A percentile compares a stretch with the other conserved stretches of the same genome.
These are phyloP conservation scores for Malus hybrid DNA, from an alignment of 331 rosid species.

Conservation along the genomic window DNA sequence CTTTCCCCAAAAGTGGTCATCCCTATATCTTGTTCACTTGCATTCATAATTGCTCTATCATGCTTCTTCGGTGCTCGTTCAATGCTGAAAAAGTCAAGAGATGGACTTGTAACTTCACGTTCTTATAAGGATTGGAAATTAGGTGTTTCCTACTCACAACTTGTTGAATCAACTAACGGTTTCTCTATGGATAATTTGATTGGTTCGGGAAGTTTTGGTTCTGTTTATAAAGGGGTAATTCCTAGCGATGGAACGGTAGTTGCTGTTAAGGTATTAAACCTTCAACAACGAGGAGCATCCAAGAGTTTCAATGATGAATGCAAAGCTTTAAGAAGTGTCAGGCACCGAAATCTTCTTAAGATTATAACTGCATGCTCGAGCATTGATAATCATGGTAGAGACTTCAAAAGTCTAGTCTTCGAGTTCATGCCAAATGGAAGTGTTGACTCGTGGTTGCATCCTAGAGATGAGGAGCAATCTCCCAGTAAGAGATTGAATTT, in stretches of 20 bases:
- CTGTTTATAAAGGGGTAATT: neutral
- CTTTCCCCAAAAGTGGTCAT: neutral
- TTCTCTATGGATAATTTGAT: neutral
- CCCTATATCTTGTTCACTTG: neutral
- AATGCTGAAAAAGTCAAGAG: no score
- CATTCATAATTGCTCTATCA: neutral
- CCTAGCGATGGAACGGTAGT: neutral
- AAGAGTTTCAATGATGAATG: slow-evolving; percentile 44
- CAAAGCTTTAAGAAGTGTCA: slow-evolving; percentile 21
- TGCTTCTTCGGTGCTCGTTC: no score
- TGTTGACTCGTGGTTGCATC: no score
- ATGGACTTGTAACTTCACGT: no score
- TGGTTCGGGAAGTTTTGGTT: neutral
- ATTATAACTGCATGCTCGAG: slow-evolving; percentile 23
- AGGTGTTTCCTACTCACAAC: no score
- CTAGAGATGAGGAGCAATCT: no score
- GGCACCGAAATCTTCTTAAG: slow-evolving; percentile 47
- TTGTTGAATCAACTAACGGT: no score
- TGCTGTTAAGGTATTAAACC: slow-evolving; percentile 34
- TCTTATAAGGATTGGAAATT: no score
- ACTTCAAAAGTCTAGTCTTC: slow-evolving; percentile 43
- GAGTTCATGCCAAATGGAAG: slow-evolving; percentile 39
- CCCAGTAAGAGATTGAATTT: no score
- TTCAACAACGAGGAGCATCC: slow-evolving; percentile 37
- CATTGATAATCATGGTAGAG: slow-evolving; percentile 41